Conservation (phyloP, 1,284 basidiomycete genomes). For the Ganoderma boninense region DNA sequence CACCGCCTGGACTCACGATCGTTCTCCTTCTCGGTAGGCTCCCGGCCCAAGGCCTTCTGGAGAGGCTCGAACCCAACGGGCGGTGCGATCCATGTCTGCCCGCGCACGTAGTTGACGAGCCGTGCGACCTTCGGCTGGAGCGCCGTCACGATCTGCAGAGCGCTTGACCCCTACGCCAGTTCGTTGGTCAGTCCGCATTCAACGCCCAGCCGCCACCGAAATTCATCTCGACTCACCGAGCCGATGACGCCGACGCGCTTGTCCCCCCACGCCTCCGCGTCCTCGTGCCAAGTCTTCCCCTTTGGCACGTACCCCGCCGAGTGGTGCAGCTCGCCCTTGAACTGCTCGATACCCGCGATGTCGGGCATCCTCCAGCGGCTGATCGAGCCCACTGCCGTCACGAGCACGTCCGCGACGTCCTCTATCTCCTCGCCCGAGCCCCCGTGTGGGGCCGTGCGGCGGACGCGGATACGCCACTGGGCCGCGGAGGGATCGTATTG, state of each 20-base stretch:
- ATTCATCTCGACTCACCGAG: constrained; percentile 59
- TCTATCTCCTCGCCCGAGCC: constrained; percentile 52
- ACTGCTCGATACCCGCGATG: constrained; percentile 58
- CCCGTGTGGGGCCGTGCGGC: constrained; percentile 28
- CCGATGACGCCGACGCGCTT: constrained; percentile 71
- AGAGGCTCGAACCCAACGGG: constrained; percentile 52
- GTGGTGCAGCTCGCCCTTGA: constrained; percentile 60
- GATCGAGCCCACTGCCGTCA: constrained; percentile 57
- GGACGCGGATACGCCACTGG: constrained; percentile 63
- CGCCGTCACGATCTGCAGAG: constrained; percentile 67
- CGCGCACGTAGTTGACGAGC: constrained; percentile 65
- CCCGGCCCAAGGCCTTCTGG: constrained; percentile 46
- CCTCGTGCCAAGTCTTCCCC: constrained; percentile 56
- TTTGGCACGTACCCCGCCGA: constrained; percentile 63
- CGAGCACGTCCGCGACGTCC: constrained; percentile 60
- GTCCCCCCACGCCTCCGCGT: constrained; percentile 57
- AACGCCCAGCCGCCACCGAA: too few species aligned
- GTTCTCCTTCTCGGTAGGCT: constrained; percentile 28
- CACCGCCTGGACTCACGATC: constrained; percentile 50
- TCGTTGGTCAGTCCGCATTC: too few species aligned
- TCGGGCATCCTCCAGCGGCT: constrained; percentile 68
- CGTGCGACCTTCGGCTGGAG: constrained; percentile 60
- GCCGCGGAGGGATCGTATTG: constrained; percentile 56
- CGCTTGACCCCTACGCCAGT: constrained; percentile 61
- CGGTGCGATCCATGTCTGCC: constrained; percentile 66